Base-by-base conservation (phyloP, 83 land plant genomes). In the Picea engelmannii region DNA sequence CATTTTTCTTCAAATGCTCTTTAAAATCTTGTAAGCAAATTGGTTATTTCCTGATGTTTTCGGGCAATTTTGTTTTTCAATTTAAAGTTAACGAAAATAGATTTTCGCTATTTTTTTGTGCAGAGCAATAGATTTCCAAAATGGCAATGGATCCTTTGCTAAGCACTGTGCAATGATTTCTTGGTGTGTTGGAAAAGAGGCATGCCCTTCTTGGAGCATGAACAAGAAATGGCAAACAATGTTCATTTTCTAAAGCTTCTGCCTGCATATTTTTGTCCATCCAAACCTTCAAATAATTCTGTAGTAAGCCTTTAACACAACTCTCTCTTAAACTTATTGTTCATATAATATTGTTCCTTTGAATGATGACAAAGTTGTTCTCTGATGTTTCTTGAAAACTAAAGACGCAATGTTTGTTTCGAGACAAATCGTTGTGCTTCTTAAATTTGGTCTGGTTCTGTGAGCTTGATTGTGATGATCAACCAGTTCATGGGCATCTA, bases 201-300 rank as follows among this genome's bases (percentile, higher is more conserved):
- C 13, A n/a, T 71, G 44, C 76, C 76, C 76, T 42, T 71, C 44
- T 71, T 7, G 76, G 76, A 18, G 76, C 76, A 71, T 71, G 38
- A 44, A 71, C 52, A n/a, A 71, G 76, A 71, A 71, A 71, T 40
- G 76, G 76, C 11, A 71, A 42, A 71, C 55, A 71, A 44, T 71
- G 76, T 71, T 71, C 76, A 42, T 21, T 71, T 42, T 71, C 76
- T 20, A 44, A 71, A 44, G 11, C n/a, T 71, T 55, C 76, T 71
- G 23, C 23, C 24, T 42, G 49, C 76, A n/a, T 49, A 71, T 71
- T 71, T 71, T 71, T 71, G 76, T 71, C 76, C 76, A 44, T 71
- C 76, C 76, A 71, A 9, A 40, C 76, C n/a, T 71, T 71, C 44
- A 71, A 71, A 71, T 71, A 71, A 44, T 71, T 23, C 55, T 71